Base-by-base conservation (phyloP, 2,329 filamentous ascomycete species). In the Sclerotiophoma versabilis region DNA sequence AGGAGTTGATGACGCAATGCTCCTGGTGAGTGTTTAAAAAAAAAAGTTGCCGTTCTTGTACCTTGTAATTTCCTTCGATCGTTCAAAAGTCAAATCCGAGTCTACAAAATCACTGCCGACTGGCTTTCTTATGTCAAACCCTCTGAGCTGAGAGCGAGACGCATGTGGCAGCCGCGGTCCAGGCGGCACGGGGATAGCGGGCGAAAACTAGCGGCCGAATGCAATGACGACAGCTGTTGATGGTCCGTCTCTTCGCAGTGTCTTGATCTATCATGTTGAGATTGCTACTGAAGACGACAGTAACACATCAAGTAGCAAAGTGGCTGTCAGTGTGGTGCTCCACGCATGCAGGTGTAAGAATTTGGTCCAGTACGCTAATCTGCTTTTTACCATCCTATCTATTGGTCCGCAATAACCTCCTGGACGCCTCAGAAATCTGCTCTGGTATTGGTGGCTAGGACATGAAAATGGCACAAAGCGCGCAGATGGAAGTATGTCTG, bases 101-200 rank as follows among this genome's bases (percentile, higher is more conserved):
- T 25, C n/a, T 14, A 10, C 26, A 30, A n/a, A 8, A 23, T 11
- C 10, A 12, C 25, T 8, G 9, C 17, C 26, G 26, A 29, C 14
- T 38, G 17, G n/a, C 14, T 19, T 19, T 19, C 7, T 9, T 7
- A 20, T 12, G 12, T 22, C 22, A 26, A 7, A 7, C 14, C 5
- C n/a, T 17, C 11, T n/a, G 12, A 9, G 9, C 19, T 29, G 19
- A n/a, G 27, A 12, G 25, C 41, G n/a, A 33, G 19, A 25, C 5
- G 30, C 23, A 29, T 19, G 17, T 14, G 9, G 32, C 3, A 30
- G 6, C 19, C 34, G 34, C 33, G 44, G 26, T 37, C 22, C 26
- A 32, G 43, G 20, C 14, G 37, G 23, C 29, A n/a, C 48, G 48
- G 48, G 38, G 39, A 32, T 44, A 38, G 12, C 47, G 47, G 47